These are phyloP conservation scores for Alnus glutinosa DNA, from an alignment of 306 rosid species.

Conservation along the genomic window DNA sequence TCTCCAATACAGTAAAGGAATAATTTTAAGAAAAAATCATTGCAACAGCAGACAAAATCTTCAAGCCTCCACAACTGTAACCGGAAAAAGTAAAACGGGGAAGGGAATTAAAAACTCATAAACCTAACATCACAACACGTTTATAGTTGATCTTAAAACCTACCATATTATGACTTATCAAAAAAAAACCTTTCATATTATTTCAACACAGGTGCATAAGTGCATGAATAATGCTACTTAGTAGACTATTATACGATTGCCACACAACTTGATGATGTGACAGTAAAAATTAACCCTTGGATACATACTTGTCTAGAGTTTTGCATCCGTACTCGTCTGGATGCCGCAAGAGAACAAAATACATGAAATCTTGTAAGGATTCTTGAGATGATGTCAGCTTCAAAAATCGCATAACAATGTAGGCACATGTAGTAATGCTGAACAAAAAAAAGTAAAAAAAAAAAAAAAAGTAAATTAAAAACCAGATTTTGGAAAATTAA, in stretches of 20 bases:
- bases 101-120: neutral
- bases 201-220: neutral
- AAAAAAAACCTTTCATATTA: neutral
- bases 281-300: too few species aligned
- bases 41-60: neutral
- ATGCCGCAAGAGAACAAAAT: constrained; percentile 59
- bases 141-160: neutral
- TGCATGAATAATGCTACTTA: neutral
- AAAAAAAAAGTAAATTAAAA: constrained; percentile 21
- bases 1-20: neutral
- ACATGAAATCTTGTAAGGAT: constrained; percentile 63
- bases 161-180: neutral
- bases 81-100: neutral
- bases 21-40: too few species aligned
- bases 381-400: constrained; percentile 67
- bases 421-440: constrained; percentile 68
- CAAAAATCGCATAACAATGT: constrained; percentile 61
- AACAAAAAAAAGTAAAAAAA: constrained; percentile 23
- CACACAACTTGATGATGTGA: too few species aligned
- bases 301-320: neutral
- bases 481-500: neutral
- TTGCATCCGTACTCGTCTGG: constrained; percentile 53
- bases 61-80: neutral
- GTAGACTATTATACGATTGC: too few species aligned
- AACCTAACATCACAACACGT: neutral